Conservation (phyloP, 805 yeast genomes). For the Jamesozyma jinghongensis region DNA sequence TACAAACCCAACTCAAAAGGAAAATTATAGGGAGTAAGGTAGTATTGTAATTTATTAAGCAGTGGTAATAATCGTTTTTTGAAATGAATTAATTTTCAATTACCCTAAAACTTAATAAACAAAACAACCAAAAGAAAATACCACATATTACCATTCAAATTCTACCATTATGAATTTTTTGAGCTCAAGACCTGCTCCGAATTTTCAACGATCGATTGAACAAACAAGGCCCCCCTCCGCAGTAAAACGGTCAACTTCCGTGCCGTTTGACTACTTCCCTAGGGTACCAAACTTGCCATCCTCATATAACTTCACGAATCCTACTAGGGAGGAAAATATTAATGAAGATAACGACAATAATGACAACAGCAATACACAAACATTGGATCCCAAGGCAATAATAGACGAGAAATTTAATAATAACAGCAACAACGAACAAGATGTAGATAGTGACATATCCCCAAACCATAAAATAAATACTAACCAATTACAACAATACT, state of each 20-base stretch:
- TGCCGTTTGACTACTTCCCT: not conserved
- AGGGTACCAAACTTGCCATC: not conserved
- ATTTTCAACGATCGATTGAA: not conserved
- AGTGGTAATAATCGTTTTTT: too few species aligned
- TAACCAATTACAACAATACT: conserved; percentile 12
- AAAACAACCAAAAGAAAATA: too few species aligned
- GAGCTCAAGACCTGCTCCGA: not conserved
- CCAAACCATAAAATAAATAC: conserved; percentile 5
- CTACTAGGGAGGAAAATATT: not conserved
- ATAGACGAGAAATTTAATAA: not conserved
- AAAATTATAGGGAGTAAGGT: too few species aligned
- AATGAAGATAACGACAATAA: not conserved
- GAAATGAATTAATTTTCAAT: too few species aligned
- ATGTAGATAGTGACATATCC: not conserved
- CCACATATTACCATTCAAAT: not conserved
- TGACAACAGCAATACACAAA: too few species aligned
- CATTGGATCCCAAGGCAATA: too few species aligned
- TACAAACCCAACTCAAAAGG: too few species aligned
- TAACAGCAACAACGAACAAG: not conserved
- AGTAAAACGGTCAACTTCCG: conserved; percentile 1
- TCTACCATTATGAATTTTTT: conserved; percentile 2
- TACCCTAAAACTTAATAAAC: too few species aligned
- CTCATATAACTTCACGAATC: not conserved
- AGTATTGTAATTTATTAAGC: too few species aligned
- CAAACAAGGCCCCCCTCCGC: not conserved